These are phyloP conservation scores for Macrophomina pseudophaseolina DNA, from an alignment of 2,329 filamentous ascomycete species.

Conservation along the genomic window DNA sequence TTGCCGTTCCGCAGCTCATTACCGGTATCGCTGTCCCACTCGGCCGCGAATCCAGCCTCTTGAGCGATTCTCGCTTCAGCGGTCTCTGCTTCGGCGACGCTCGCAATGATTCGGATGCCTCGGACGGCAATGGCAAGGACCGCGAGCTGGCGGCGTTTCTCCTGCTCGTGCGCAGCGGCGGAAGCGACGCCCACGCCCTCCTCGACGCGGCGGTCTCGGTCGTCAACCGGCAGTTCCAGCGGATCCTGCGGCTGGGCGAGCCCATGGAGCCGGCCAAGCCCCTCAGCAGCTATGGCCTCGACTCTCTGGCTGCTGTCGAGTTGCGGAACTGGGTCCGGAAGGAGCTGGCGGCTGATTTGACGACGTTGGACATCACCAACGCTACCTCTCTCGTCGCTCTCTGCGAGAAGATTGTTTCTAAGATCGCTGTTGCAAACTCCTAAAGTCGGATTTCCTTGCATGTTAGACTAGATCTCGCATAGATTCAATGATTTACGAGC, in stretches of 20 bases:
- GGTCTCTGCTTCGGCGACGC: neutral
- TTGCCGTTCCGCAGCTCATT: neutral
- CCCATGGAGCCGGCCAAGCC: slow-evolving; percentile 27
- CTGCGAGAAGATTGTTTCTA: slow-evolving; percentile 25
- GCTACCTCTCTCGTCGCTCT: slow-evolving; percentile 29
- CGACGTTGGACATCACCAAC: slow-evolving; percentile 34
- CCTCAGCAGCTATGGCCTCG: slow-evolving; percentile 38
- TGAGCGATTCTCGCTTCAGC: neutral
- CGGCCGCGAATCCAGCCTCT: neutral
- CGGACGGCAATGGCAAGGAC: neutral
- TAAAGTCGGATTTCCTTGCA: too few relatives aligned
- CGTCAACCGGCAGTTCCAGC: slow-evolving; percentile 25
- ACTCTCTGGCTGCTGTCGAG: slow-evolving; percentile 44
- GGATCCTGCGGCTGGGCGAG: slow-evolving; percentile 17
- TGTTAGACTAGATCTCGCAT: too few relatives aligned
- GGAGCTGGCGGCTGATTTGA: slow-evolving; percentile 37
- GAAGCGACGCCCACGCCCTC: neutral
- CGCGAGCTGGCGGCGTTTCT: slow-evolving; percentile 1
- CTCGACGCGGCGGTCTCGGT: slow-evolving; percentile 15
- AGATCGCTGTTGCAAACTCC: neutral
- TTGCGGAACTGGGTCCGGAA: slow-evolving; percentile 47
- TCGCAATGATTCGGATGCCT: neutral
- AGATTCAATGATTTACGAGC: too few relatives aligned
- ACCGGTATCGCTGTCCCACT: slow-evolving; percentile 7
- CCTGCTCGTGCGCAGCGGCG: neutral